Base-by-base conservation (phyloP, 1,284 basidiomycete species). In the Mycena citricolor region DNA sequence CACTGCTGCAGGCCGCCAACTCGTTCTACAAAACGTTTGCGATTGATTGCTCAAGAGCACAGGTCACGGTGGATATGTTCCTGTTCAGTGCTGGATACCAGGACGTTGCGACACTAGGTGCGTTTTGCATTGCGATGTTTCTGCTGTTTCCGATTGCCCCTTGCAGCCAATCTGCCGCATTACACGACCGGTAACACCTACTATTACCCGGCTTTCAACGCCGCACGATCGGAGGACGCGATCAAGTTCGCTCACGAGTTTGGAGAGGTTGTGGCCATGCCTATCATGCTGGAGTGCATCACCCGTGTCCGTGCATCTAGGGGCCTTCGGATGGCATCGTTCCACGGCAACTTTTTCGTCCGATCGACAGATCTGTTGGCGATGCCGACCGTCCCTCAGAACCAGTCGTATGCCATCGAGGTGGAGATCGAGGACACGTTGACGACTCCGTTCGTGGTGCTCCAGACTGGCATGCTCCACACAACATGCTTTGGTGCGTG, bases 331-430 rank as follows among this genome's bases (percentile, higher is more conserved):
- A 94, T 98, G 86, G 86, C 93, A 5, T 91, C 92, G 1, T 99
- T 97, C 88, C 94, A 99, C 60, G 97, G 97, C 56, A 99, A 99
- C 76, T 99, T 99, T 74, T 99, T 99, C 65, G 94, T 98, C 41
- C 86, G 97, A 39, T 97, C 94, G 10, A 98, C 95, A 24, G 97
- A 99, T 69, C 76, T 99, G 25, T 79, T 99, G 24, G 94, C 95
- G 3, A 88, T 99, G 77, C 95, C 97, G 2, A 88, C 94, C 13
- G 95, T 99, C 13, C 94, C 97, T 8, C 83, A 91, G 57, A 94
- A 99, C 61, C 93, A 97, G 66, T 94, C 90, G 37, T 99, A 99
- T 62, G 88, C 88, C 12, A 97, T 99, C 61, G 97, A 99, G 67
- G 76, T 98, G 20, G 90, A 97, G 65, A 91, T 99, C 54, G 97